Evolutionary conservation across 2,329 filamentous ascomycete genomes (phyloP), one percentile per base, ranked within the genome.

Genomic region (Colletotrichum abscissum): DNA sequence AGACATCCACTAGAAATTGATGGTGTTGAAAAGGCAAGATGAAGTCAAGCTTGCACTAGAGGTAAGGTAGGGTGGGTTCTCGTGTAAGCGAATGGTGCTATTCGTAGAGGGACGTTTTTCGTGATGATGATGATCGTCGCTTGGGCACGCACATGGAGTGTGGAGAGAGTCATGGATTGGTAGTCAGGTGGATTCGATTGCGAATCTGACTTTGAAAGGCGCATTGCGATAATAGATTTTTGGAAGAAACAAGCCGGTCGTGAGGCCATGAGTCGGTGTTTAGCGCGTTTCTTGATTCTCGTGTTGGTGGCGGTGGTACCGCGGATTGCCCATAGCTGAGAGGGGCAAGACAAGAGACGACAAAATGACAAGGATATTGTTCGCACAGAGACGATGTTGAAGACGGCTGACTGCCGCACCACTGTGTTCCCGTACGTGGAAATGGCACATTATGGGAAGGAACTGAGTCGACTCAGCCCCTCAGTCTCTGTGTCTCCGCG

Each of bases 221-320:
- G 66, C 42, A 60, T 69, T 73, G 70, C 19, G 42, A 49, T 42
- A 64, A 59, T 60, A 16, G n/a, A 42, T 49, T 54, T 56, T 24
- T 26, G 46, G 55, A 28, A 42, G 35, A 38, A 70, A 69, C 66
- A 52, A 63, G 58, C 57, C 30, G 63, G 69, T 16, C 57, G 52
- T 26, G 49, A 55, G 69, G 30, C 30, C 59, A 42, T 60, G 55
- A 69, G 66, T 69, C 55, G 60, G 60, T 73, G 55, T 7, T 56
- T 73, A 73, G 70, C 55, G 70, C 26, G 46, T 65, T 73, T 70
- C 70, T 52, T 42, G 42, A 35, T 26, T 63, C 67, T 70, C 67
- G 70, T 65, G 66, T 70, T 70, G 60, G 58, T 22, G 52, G 62
- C 14, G 38, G 35, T 28, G 42, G 52, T 69, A 60, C 55, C 54